Conservation (phyloP, 306 rosid species). For the Malus orientalis region DNA sequence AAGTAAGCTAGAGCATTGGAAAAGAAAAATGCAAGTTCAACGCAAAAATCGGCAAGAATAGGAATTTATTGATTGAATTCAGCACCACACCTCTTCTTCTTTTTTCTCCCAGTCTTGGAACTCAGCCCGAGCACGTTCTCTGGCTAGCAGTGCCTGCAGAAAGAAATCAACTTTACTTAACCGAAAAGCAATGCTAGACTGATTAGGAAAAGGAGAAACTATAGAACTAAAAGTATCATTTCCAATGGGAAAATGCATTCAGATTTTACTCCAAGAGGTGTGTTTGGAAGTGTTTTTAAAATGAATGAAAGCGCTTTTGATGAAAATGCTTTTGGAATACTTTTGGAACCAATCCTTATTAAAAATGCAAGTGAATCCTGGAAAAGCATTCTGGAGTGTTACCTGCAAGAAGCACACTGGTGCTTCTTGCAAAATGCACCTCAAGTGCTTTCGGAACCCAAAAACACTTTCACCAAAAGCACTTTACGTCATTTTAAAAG, state of each 20-base stretch:
- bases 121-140: constrained; percentile 98
- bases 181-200: constrained; percentile 9
- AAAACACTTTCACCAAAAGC: too few relatives aligned
- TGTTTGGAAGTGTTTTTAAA: too few relatives aligned
- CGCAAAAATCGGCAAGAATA: neutral
- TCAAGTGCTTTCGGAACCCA: too few relatives aligned
- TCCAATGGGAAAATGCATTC: neutral
- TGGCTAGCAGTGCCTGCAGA: constrained; percentile 79
- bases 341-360: too few relatives aligned
- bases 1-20: neutral
- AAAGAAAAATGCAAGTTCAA: constrained; percentile 1
- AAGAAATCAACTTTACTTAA: constrained; percentile 16
- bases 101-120: constrained; percentile 99
- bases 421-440: too few relatives aligned
- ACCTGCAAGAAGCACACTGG: too few relatives aligned
- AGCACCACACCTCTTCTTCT: constrained; percentile 77
- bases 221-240: neutral
- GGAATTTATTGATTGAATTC: neutral
- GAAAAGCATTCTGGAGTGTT: too few relatives aligned
- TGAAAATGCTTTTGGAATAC: too few relatives aligned
- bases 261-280: neutral
- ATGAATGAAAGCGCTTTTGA: too few relatives aligned
- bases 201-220: neutral
- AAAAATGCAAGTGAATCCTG: too few relatives aligned
- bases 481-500: too few relatives aligned